Percentiles rank a stretch among this genome's conserved stretches.
Conservation (phyloP, 2,329 filamentous ascomycete species). For the Ambrosiella xylebori region DNA sequence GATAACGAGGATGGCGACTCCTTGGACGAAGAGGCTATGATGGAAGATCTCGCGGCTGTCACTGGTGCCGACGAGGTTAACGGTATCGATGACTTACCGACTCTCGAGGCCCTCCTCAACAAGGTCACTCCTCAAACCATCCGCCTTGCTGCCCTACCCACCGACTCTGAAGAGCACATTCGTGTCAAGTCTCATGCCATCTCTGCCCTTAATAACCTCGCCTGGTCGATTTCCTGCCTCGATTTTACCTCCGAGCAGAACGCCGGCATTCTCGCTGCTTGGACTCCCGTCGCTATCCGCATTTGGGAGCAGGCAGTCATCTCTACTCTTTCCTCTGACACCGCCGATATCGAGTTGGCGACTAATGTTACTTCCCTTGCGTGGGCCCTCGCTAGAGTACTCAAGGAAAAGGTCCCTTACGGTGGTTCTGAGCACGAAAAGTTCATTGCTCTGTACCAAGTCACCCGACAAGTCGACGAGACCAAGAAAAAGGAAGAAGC, state of each 20-base stretch:
- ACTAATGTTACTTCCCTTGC: constrained; percentile 46
- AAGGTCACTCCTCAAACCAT: constrained; percentile 32
- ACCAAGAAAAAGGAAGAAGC: constrained; percentile 8
- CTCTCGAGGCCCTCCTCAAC: constrained; percentile 31
- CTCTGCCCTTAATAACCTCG: constrained; percentile 47
- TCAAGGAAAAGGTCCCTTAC: constrained; percentile 18
- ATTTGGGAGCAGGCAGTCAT: constrained; percentile 42
- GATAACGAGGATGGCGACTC: constrained; percentile 30
- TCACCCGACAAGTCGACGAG: constrained; percentile 23
- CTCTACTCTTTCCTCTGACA: constrained; percentile 41
- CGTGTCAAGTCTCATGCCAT: constrained; percentile 36
- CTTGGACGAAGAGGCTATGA: constrained; percentile 39
- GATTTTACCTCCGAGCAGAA: constrained; percentile 40
- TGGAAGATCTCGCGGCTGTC: constrained; percentile 49
- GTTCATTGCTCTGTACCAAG: constrained; percentile 49
- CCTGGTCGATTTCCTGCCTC: constrained; percentile 47
- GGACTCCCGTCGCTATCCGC: constrained; percentile 34
- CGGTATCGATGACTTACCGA: constrained; percentile 34
- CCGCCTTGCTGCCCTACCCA: constrained; percentile 26
- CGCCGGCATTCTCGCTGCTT: constrained; percentile 32
- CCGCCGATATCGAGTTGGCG: constrained; percentile 43
- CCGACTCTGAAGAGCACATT: constrained; percentile 25
- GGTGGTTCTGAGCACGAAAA: constrained; percentile 37
- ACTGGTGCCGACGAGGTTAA: constrained; percentile 27
- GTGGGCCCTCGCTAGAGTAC: constrained; percentile 44